phyloP scores from a whole-genome alignment of 805 yeast genomes.

The Teunomyces panamensis region DNA sequence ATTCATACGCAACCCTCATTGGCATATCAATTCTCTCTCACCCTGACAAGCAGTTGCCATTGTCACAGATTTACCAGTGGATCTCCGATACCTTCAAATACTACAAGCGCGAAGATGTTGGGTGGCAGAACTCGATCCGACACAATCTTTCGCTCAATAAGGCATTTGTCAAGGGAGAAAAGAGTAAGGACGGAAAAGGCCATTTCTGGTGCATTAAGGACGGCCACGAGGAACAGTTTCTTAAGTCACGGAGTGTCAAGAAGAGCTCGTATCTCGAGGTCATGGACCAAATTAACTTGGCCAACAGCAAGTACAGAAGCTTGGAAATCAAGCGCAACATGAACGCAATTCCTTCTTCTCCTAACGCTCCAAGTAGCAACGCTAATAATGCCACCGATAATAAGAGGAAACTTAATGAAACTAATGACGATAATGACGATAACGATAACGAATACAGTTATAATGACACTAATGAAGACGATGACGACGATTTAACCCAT shows the following conservation, averaged over 20 bases:
- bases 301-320: constrained; percentile 8
- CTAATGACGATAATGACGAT: constrained; percentile 14
- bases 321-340: constrained; percentile 14
- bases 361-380: constrained; percentile 13
- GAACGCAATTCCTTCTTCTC: constrained; percentile 31
- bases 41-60: constrained; percentile 44
- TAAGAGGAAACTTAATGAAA: constrained; percentile 14
- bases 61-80: constrained; percentile 84
- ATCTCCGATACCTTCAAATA: constrained; percentile 80
- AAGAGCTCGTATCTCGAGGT: constrained; percentile 41
- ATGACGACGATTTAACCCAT: constrained; percentile 4
- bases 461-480: constrained; percentile 5
- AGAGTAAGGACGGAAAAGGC: constrained; percentile 86
- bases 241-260: constrained; percentile 57
- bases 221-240: constrained; percentile 80
- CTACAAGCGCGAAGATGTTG: constrained; percentile 81
- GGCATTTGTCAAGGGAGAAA: constrained; percentile 86
- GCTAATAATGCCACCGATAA: neutral
- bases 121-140: constrained; percentile 97
- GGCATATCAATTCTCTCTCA: constrained; percentile 90
- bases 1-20: constrained; percentile 88
- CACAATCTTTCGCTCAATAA: constrained; percentile 91
- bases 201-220: constrained; percentile 89
- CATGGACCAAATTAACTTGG: constrained; percentile 35
- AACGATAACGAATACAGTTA: constrained; percentile 13